Conservation (phyloP, 2,329 filamentous ascomycete species). For the Aspergillus quadrilineatus region DNA sequence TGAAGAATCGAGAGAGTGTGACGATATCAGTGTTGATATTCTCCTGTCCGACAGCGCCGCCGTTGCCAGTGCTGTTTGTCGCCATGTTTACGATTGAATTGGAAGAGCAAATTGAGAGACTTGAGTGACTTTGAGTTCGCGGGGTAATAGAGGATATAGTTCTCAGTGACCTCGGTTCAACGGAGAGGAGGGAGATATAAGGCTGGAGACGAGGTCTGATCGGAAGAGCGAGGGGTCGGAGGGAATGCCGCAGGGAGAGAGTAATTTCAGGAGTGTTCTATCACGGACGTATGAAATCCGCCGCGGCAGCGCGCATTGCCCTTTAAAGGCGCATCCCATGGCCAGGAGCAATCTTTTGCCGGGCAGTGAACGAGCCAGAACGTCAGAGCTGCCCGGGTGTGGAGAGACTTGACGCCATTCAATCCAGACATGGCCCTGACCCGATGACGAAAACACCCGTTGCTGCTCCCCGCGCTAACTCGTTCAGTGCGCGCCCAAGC, state of each 20-base stretch:
- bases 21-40: slow-evolving; percentile 95
- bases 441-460: slow-evolving; percentile 7
- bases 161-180: slow-evolving; percentile 29
- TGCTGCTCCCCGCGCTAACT: slow-evolving; percentile 19
- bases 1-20: slow-evolving; percentile 91
- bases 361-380: slow-evolving; percentile 11
- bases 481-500: slow-evolving; percentile 12
- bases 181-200: slow-evolving; percentile 21
- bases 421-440: neutral
- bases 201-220: slow-evolving; percentile 2
- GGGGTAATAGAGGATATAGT: slow-evolving; percentile 2
- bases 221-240: neutral
- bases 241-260: slow-evolving; percentile 5
- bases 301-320: slow-evolving; percentile 5
- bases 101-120: slow-evolving; percentile 4
- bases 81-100: slow-evolving; percentile 33
- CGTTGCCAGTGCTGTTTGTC: slow-evolving; percentile 25
- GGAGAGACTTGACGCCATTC: slow-evolving; percentile 20
- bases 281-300: slow-evolving; percentile 6
- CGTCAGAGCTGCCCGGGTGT: slow-evolving; percentile 12
- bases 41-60: slow-evolving; percentile 60
- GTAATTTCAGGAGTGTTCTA: slow-evolving; percentile 12
- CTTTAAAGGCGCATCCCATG: slow-evolving; percentile 8
- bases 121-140: neutral
- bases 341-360: slow-evolving; percentile 20